Conservation (phyloP, 1,284 basidiomycete species). For the Vanrija sp. region DNA sequence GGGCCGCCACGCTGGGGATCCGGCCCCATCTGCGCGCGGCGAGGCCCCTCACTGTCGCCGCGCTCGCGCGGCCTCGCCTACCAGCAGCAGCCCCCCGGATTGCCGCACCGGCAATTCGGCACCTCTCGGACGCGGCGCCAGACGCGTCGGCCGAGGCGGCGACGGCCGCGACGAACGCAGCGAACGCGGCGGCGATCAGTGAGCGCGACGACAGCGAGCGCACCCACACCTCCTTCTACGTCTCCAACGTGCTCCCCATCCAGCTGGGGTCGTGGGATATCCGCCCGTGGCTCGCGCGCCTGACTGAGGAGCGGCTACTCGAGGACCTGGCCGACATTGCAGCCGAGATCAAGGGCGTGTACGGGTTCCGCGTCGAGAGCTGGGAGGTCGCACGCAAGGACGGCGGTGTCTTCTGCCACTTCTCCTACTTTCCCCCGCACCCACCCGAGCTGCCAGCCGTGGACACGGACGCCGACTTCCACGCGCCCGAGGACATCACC, state of each 20-base stretch:
- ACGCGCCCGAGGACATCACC: slow-evolving; percentile 21
- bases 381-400: slow-evolving; percentile 46
- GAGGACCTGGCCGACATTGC: slow-evolving; percentile 43
- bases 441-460: slow-evolving; percentile 18
- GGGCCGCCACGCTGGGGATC: no score
- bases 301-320: slow-evolving; percentile 43
- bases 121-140: neutral
- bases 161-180: neutral
- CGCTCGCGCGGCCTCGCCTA: no score
- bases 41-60: no score
- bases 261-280: slow-evolving; percentile 40
- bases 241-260: slow-evolving; percentile 49
- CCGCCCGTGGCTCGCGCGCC: slow-evolving; percentile 29
- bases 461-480: slow-evolving; percentile 16
- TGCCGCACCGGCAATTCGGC: no score
- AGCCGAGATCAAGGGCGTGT: slow-evolving; percentile 23
- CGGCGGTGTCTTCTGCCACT: slow-evolving; percentile 74
- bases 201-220: slow-evolving; percentile 19
- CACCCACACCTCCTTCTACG: slow-evolving; percentile 44
- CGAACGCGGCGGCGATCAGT: neutral
- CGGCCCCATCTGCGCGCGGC: no score
- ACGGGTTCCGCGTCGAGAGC: slow-evolving; percentile 44
- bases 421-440: slow-evolving; percentile 58
- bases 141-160: neutral
- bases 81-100: no score